Evolutionary conservation across 768 basidiomycete genomes (phyloP), one percentile per base, ranked within the genome.

Genomic region (Auricularia sp.): DNA sequence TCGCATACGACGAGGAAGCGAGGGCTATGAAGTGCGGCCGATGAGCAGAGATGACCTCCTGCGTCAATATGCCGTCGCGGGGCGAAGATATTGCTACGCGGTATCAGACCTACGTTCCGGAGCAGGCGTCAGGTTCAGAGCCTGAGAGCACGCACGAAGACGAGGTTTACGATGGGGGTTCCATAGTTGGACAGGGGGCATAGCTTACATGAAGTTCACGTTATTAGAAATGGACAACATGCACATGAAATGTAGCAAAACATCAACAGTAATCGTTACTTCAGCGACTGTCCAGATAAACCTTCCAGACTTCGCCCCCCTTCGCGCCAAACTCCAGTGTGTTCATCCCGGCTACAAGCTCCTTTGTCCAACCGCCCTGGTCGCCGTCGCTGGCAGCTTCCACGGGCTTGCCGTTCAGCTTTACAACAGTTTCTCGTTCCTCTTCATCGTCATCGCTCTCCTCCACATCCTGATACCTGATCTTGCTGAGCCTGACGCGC

Each of bases 11-110:
- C 75, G 83, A 54, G 91, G 91, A 23, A 93, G 90, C 14, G 92
- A 93, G 75, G 91, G 91, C 3, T 90, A 86, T 68, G 91, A 93
- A 71, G 84, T 90, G 58, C 80, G 79, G 14, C 75, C 82, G 11
- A 74, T 82, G 43, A 77, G 83, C 56, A 78, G 91, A 64, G 87
- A 91, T 70, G 83, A 81, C 56, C 79, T 91, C 77, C 73, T 92
- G 47, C 75, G 72, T 64, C 76, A 79, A 61, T 87, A 88, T 72
- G 72, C 91, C 36, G 64, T 77, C 77, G 51, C 72, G 84, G 42
- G 82, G 82, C 8, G 80, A 81, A 67, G 80, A 84, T 67, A 18
- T 18, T 18, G 79, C 79, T 2, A 84, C 83, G 58, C 78, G 84
- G 68, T 93, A 93, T 70, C 77, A 83, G 63, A 78, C 81, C 36